Evolutionary conservation across 1,139 yeast species (phyloP), one percentile per base, ranked within the genome.

Genomic region (Debaryomycetaceae sp.): DNA sequence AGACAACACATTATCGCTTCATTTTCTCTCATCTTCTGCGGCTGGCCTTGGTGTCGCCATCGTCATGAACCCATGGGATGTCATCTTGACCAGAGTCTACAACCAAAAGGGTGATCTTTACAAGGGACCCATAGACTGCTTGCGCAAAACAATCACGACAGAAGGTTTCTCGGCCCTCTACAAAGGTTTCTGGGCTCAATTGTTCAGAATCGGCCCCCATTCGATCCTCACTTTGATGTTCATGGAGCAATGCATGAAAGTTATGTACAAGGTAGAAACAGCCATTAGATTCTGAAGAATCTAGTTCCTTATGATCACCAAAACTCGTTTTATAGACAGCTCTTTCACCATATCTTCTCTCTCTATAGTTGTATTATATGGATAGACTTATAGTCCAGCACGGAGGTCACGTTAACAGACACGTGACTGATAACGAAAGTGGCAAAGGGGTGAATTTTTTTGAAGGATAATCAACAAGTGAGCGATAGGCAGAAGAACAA

Each of bases 11-110:
- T 78, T 95, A 5, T 70, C 76, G 2, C 72, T 87, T 51, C 97
- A 90, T 63, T 75, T 93, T 52, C 55, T 78, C 11, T 81, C 97
- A 1, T 83, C 95, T 34, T 81, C 95, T 1, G 71, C 78, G 52
- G 85, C 97, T 6, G 99, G 99, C 39, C 66, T 90, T 42, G 97
- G 96, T 52, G 98, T 93, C 30, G 93, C 95, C 44, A 75, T 91
- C 34, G 97, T 88, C 36, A 91, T 95, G 97, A 91, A 90, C 63
- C 98, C 98, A 14, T 89, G 96, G 83, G 99, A 93, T 64, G 98
- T 93, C 44, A 80, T 93, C 44, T 74, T 93, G 68, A 93, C 99
- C 1, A 79, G 99, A 69, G 85, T 95, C 65, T 93, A 91, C 68
- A 93, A 93, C 66, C 98, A 93, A 64, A 88, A 85, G 66, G 97